Conservation (phyloP, 106 monocot genomes). For the Acorus calamus region DNA sequence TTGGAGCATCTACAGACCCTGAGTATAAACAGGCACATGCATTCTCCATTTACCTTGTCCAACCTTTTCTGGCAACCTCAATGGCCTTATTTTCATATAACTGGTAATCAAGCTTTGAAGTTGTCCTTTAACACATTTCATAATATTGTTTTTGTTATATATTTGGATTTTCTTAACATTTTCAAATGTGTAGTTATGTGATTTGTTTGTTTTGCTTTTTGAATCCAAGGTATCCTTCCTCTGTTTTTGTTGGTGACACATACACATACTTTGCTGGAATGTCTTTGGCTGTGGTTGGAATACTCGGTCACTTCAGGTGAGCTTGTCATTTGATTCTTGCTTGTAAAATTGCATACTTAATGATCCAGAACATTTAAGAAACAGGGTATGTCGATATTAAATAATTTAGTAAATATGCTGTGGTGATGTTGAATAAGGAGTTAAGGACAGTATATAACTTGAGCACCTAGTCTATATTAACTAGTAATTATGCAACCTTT, state of each 20-base stretch:
- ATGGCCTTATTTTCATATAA: conserved; percentile 87
- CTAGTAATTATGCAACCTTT: no score
- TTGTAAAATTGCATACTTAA: no score
- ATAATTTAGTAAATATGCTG: no score
- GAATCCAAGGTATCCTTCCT: conserved; percentile 80
- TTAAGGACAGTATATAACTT: no score
- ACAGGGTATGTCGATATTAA: no score
- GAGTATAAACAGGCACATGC: conserved; percentile 89
- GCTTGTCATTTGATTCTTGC: neutral
- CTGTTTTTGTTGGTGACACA: conserved; percentile 95
- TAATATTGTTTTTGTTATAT: no score
- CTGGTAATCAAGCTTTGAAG: conserved; percentile 40
- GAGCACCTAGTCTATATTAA: no score
- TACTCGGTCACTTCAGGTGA: conserved; percentile 94
- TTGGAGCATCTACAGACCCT: conserved; percentile 62
- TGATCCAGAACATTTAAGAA: no score
- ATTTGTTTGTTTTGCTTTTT: neutral
- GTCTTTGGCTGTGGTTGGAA: conserved; percentile 89
- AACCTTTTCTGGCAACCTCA: conserved; percentile 72
- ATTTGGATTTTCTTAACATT: no score
- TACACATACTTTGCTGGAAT: conserved; percentile 98
- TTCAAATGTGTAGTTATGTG: no score
- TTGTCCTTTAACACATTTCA: conserved; percentile 1
- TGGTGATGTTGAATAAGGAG: no score
- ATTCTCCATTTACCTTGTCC: conserved; percentile 80